Evolutionary conservation across 2,329 filamentous ascomycete species (phyloP).

Genomic region (Cryphonectria naterciae): DNA sequence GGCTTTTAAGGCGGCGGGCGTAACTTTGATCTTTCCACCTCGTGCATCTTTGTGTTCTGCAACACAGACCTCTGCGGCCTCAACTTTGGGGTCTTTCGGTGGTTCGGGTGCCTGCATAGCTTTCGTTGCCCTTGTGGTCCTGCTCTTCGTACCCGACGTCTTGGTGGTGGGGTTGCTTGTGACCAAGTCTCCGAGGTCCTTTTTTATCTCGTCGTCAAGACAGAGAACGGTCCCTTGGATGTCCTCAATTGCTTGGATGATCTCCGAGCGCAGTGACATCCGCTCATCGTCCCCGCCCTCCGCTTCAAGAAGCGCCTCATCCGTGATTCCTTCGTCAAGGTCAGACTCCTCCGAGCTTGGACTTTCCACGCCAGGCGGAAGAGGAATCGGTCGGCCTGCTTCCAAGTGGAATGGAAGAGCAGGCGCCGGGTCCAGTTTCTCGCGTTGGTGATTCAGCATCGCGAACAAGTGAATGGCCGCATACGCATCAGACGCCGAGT

Average conservation of each 20-base stretch:
- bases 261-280: not conserved
- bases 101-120: slow-evolving; percentile 18
- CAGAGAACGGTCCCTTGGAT: not conserved
- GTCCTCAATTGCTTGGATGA: not conserved
- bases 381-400: slow-evolving; percentile 63
- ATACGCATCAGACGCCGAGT: slow-evolving; percentile 84
- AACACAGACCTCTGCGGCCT: slow-evolving; percentile 47
- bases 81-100: slow-evolving; percentile 47
- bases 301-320: slow-evolving; percentile 23
- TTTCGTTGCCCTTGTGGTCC: slow-evolving; percentile 22
- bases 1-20: slow-evolving; percentile 51
- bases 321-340: slow-evolving; percentile 1
- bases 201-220: not conserved
- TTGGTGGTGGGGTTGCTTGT: not conserved
- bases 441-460: slow-evolving; percentile 69
- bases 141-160: slow-evolving; percentile 20
- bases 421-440: slow-evolving; percentile 69
- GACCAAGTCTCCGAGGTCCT: slow-evolving; percentile 4
- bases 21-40: slow-evolving; percentile 31
- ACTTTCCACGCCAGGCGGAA: slow-evolving; percentile 49
- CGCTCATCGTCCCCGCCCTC: not conserved
- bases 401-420: slow-evolving; percentile 73
- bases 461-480: slow-evolving; percentile 75
- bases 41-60: slow-evolving; percentile 42
- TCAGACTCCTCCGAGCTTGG: slow-evolving; percentile 38